phyloP scores from a whole-genome alignment of 345 rosid genomes.

The Schrenkiella parvula region DNA sequence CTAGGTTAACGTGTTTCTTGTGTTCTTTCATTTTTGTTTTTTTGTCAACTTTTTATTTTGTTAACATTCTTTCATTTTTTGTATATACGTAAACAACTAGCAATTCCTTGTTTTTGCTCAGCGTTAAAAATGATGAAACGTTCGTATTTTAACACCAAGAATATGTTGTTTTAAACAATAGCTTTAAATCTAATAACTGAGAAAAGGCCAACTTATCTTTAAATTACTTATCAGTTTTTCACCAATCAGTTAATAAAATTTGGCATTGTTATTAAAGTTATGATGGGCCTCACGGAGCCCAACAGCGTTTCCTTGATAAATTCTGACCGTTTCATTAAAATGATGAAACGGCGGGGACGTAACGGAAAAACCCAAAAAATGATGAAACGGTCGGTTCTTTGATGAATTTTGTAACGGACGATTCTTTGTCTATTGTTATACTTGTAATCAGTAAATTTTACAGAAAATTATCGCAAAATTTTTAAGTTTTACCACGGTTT shows the following conservation, averaged over 20 bases:
- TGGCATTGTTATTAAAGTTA: not conserved
- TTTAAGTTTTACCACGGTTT: no score
- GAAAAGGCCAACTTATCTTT: not conserved
- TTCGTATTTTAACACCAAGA: not conserved
- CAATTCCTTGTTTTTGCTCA: not conserved
- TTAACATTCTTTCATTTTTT: not conserved
- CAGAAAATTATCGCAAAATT: no score
- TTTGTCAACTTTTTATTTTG: not conserved
- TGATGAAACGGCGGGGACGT: not conserved
- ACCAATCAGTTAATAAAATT: not conserved
- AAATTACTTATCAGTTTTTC: not conserved
- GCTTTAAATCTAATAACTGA: not conserved
- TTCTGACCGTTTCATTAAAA: not conserved
- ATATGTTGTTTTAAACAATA: not conserved
- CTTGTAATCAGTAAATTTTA: no score
- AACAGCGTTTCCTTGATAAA: not conserved
- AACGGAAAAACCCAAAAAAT: not conserved
- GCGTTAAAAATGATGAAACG: constrained; percentile 1
- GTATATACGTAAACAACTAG: not conserved
- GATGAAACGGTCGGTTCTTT: not conserved
- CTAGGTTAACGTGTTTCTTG: not conserved
- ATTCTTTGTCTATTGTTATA: not conserved
- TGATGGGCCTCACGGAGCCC: constrained; percentile 13
- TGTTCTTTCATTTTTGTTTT: not conserved
- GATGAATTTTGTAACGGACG: not conserved